Evolutionary conservation across 2,329 filamentous ascomycete genomes (phyloP).

Genomic region (Iodosphaeria phyllophila): DNA sequence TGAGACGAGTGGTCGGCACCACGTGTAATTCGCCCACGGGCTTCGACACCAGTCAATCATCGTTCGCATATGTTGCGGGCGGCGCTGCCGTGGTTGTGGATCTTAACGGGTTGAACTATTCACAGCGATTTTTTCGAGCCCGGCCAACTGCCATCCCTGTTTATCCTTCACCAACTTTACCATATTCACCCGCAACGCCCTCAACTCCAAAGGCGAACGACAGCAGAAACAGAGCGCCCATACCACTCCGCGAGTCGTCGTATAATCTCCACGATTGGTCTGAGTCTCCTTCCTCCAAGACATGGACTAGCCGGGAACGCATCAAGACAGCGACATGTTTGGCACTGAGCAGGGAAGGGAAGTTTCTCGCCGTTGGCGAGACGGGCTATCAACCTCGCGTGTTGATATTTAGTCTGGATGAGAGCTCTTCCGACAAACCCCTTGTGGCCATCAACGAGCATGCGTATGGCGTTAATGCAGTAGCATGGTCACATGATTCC

Average conservation of each 20-base stretch:
- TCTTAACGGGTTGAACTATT: constrained; percentile 46
- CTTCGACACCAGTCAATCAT: constrained; percentile 62
- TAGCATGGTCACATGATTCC: constrained; percentile 79
- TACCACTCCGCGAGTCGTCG: constrained; percentile 26
- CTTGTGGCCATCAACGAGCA: constrained; percentile 79
- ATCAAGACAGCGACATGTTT: constrained; percentile 91
- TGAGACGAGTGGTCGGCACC: constrained; percentile 78
- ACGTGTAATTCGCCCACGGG: constrained; percentile 71
- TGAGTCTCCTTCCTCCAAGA: constrained; percentile 49
- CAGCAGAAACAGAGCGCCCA: constrained; percentile 36
- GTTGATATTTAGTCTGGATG: constrained; percentile 71
- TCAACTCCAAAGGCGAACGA: constrained; percentile 45
- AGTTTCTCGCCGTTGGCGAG: constrained; percentile 81
- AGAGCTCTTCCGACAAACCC: constrained; percentile 62
- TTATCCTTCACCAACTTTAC: constrained; percentile 35
- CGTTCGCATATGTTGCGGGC: constrained; percentile 82
- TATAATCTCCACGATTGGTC: constrained; percentile 29
- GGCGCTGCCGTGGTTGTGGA: constrained; percentile 83
- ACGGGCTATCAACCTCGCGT: constrained; percentile 87
- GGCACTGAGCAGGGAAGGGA: constrained; percentile 71
- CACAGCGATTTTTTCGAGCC: constrained; percentile 81
- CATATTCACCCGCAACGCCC: constrained; percentile 27
- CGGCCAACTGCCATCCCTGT: constrained; percentile 57
- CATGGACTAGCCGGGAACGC: constrained; percentile 75
- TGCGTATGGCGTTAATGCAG: constrained; percentile 68